Percentiles rank a stretch among this genome's conserved stretches.
Conservation (phyloP, 1,284 basidiomycete species). For the Ceratobasidium papillatum region DNA sequence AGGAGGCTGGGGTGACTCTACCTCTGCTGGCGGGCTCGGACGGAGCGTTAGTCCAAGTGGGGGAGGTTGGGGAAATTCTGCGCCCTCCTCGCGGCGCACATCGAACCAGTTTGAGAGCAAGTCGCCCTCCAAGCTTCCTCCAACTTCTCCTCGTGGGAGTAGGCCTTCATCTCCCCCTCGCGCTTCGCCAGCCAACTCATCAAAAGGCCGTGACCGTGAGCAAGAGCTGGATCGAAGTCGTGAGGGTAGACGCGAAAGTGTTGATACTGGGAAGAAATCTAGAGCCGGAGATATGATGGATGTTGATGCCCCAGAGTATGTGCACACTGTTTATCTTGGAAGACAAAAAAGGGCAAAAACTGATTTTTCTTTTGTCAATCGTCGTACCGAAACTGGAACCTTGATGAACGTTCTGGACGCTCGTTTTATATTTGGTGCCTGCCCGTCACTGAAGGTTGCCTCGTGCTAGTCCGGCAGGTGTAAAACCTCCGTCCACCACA, state of each 20-base stretch:
- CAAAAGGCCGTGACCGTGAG: neutral
- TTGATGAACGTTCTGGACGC: neutral
- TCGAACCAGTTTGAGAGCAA: conserved; percentile 8
- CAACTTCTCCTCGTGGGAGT: neutral
- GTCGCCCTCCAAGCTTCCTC: conserved; percentile 1
- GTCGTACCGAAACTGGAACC: neutral
- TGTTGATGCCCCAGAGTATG: conserved; percentile 22
- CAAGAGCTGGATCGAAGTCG: conserved; percentile 13
- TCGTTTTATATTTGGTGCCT: neutral
- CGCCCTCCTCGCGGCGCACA: conserved; percentile 1
- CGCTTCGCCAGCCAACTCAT: neutral
- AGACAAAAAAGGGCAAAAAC: too few relatives aligned
- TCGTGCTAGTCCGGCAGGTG: neutral
- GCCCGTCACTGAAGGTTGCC: neutral
- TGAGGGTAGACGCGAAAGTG: neutral
- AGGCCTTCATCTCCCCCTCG: conserved; percentile 1
- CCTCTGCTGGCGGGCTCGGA: neutral
- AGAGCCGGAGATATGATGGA: conserved; percentile 6
- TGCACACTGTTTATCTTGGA: neutral
- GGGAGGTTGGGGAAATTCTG: conserved; percentile 19
- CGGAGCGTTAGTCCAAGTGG: neutral
- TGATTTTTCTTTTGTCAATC: neutral
- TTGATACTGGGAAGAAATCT: neutral
- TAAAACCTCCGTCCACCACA: neutral
- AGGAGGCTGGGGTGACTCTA: conserved; percentile 13